A percentile compares a stretch with the other conserved stretches of the same genome.
Evolutionary conservation across 768 basidiomycete species (phyloP).

Genomic region (Termitomyces sp.): DNA sequence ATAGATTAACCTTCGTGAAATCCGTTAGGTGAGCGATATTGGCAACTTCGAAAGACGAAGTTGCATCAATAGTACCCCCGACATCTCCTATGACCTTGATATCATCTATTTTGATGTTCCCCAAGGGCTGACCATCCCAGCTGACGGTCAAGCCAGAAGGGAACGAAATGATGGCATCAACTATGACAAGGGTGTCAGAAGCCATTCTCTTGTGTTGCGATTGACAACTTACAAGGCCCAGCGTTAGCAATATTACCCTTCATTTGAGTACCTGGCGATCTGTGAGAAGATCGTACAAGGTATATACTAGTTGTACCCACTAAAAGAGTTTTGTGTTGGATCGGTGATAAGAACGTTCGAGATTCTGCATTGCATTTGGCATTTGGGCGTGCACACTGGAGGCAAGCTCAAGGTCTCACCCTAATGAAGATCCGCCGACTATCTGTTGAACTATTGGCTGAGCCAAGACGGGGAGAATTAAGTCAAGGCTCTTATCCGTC

Average conservation of each 20-base stretch:
- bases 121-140: slow-evolving; percentile 58
- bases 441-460: slow-evolving; percentile 74
- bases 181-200: slow-evolving; percentile 26
- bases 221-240: slow-evolving; percentile 58
- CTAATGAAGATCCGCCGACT: slow-evolving; percentile 53
- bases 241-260: slow-evolving; percentile 65
- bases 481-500: slow-evolving; percentile 59
- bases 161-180: slow-evolving; percentile 69
- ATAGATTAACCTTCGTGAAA: slow-evolving; percentile 53
- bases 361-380: slow-evolving; percentile 34
- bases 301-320: slow-evolving; percentile 26
- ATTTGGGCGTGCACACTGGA: background rate
- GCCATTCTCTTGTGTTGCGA: background rate
- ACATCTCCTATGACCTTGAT: slow-evolving; percentile 58
- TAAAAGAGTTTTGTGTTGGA: slow-evolving; percentile 55
- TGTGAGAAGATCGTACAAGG: background rate
- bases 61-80: slow-evolving; percentile 55
- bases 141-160: slow-evolving; percentile 55
- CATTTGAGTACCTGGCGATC: slow-evolving; percentile 40
- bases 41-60: slow-evolving; percentile 55
- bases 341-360: slow-evolving; percentile 59
- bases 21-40: slow-evolving; percentile 54
- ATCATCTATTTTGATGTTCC: slow-evolving; percentile 58
- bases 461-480: slow-evolving; percentile 68
- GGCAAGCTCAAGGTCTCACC: slow-evolving; percentile 31